phyloP scores from a whole-genome alignment of 345 rosid species.

The Bretschneidera sinensis region DNA sequence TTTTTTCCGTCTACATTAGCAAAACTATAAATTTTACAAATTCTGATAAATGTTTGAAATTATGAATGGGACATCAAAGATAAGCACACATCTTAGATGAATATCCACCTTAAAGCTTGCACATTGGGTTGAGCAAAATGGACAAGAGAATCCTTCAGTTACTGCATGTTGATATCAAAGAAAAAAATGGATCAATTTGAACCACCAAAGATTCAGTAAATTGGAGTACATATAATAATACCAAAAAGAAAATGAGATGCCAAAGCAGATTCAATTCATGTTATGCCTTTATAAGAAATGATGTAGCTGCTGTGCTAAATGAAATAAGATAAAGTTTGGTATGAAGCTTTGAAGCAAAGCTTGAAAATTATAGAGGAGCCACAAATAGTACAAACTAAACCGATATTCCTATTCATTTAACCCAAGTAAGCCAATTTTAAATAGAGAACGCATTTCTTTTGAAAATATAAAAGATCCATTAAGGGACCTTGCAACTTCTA shows the following conservation, averaged over 20 bases:
- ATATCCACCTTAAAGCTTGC: conserved; percentile 67
- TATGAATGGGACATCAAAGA: conserved; percentile 5
- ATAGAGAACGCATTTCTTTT: too few relatives aligned
- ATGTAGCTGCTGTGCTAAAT: too few relatives aligned
- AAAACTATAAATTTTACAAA: neutral
- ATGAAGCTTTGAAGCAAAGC: too few relatives aligned
- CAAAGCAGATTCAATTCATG: neutral
- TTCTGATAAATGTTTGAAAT: neutral
- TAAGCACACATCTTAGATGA: neutral
- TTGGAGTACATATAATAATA: neutral
- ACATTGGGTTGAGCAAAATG: conserved; percentile 84
- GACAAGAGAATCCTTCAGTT: conserved; percentile 86
- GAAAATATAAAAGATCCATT: too few relatives aligned
- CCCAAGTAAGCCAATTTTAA: too few relatives aligned
- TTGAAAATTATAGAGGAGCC: too few relatives aligned
- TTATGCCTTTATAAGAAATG: too few relatives aligned
- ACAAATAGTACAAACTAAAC: too few relatives aligned
- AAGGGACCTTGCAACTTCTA: too few relatives aligned
- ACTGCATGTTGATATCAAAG: conserved; percentile 48
- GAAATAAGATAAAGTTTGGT: too few relatives aligned
- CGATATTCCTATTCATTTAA: too few relatives aligned
- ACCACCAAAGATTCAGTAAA: neutral
- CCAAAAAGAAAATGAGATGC: neutral
- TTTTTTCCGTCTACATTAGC: too few relatives aligned
- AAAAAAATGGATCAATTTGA: conserved; percentile 5